Conservation (phyloP, 2,329 filamentous ascomycete species). For the Rhynchosporium graminicola region DNA sequence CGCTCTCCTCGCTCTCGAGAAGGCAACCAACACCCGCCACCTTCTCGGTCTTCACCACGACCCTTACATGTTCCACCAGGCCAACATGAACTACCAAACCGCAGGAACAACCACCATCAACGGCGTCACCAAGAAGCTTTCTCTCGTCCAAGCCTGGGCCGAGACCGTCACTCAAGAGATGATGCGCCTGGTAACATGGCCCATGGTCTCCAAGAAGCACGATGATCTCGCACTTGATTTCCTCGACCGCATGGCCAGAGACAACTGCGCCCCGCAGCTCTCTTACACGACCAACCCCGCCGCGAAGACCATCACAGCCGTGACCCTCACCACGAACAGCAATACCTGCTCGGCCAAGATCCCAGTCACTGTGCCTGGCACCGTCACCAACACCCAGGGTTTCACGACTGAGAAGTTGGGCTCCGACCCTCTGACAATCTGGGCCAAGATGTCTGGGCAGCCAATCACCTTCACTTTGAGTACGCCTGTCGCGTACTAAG, state of each 20-base stretch:
- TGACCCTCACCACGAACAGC: constrained; percentile 47
- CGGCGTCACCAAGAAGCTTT: constrained; percentile 32
- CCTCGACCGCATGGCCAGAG: constrained; percentile 46
- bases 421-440: constrained; percentile 40
- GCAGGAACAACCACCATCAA: constrained; percentile 39
- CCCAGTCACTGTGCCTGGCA: constrained; percentile 43
- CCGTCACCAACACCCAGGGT: constrained; percentile 30
- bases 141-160: constrained; percentile 38
- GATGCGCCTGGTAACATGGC: constrained; percentile 35
- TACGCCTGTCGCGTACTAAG: constrained; percentile 27
- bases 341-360: constrained; percentile 33
- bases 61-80: constrained; percentile 55
- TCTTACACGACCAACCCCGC: constrained; percentile 26
- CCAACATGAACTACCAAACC: constrained; percentile 56
- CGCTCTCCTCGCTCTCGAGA: constrained; percentile 52
- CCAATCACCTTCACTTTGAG: constrained; percentile 47
- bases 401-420: constrained; percentile 46
- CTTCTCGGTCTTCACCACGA: constrained; percentile 51
- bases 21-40: constrained; percentile 55
- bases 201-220: constrained; percentile 48
- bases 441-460: constrained; percentile 44
- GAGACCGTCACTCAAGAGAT: constrained; percentile 38
- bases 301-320: constrained; percentile 30
- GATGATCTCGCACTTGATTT: constrained; percentile 51
- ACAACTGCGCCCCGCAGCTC: constrained; percentile 31